These are phyloP conservation scores for Sonneratia alba DNA, from an alignment of 345 rosid species.

Conservation along the genomic window DNA sequence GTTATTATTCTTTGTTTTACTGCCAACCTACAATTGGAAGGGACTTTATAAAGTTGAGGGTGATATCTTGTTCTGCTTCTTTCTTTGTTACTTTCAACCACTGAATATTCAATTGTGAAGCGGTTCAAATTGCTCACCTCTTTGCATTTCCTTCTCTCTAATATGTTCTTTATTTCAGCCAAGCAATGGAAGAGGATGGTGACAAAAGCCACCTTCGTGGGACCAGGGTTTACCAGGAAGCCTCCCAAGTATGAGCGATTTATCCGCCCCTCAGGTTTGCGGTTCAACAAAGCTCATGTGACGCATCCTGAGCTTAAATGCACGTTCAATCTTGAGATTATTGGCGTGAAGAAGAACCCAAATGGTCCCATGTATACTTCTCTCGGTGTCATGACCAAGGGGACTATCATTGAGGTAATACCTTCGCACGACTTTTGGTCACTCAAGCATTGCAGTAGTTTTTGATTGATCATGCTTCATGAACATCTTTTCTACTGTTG, in stretches of 20 bases:
- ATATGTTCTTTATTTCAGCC: conserved; percentile 33
- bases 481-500: background rate
- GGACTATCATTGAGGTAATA: conserved; percentile 85
- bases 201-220: conserved; percentile 89
- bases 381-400: conserved; percentile 91
- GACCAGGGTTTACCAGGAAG: conserved; percentile 88
- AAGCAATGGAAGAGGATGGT: conserved; percentile 99
- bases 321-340: conserved; percentile 84
- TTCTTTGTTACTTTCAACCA: background rate
- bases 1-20: background rate
- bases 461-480: background rate
- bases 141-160: background rate
- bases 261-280: conserved; percentile 87
- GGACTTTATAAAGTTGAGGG: background rate
- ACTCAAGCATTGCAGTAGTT: background rate
- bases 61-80: background rate
- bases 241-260: conserved; percentile 99
- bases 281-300: conserved; percentile 86
- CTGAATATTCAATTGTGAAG: background rate
- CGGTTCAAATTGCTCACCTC: background rate
- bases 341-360: conserved; percentile 91
- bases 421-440: background rate
- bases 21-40: background rate
- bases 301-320: conserved; percentile 95
- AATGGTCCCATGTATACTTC: conserved; percentile 95